phyloP scores from a whole-genome alignment of 2,329 filamentous ascomycete genomes.

The Cytospora schulzeri region DNA sequence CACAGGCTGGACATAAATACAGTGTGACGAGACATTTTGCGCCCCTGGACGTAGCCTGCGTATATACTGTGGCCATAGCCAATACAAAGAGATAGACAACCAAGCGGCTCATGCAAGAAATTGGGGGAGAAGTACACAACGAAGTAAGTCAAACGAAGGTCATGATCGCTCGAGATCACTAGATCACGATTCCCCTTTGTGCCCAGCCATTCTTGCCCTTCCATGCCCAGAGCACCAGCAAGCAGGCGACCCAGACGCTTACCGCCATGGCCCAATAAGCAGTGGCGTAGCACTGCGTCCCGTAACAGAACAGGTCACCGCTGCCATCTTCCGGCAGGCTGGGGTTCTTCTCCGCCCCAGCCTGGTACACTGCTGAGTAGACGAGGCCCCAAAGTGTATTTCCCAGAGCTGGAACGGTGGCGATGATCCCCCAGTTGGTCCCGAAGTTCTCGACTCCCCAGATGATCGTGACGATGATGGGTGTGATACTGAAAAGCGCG shows the following conservation, averaged over 20 bases:
- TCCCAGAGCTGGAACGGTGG: constrained; percentile 85
- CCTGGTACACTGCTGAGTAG: constrained; percentile 82
- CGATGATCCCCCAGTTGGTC: constrained; percentile 95
- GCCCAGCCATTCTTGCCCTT: constrained; percentile 76
- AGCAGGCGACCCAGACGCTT: constrained; percentile 77
- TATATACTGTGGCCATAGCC: not conserved
- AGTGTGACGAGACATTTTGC: not conserved
- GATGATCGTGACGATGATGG: constrained; percentile 92
- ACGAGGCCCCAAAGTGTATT: constrained; percentile 88
- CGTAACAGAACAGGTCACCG: constrained; percentile 72
- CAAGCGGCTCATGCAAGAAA: not conserved
- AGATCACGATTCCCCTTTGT: constrained; percentile 71
- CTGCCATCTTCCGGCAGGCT: constrained; percentile 34
- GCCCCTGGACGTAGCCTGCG: not conserved
- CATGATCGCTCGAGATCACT: constrained; percentile 33
- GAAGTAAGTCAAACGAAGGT: not conserved
- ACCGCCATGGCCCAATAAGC: constrained; percentile 86
- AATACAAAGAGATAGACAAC: not conserved
- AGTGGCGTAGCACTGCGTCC: constrained; percentile 74
- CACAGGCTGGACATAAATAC: not conserved
- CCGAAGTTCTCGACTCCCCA: constrained; percentile 99
- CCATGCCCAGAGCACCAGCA: constrained; percentile 78
- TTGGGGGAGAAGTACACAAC: not conserved
- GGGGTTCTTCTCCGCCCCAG: constrained; percentile 53
- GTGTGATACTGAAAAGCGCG: constrained; percentile 84